Evolutionary conservation across 352 stramenopile genomes (phyloP).

Genomic region (Sclerospora graminicola): DNA sequence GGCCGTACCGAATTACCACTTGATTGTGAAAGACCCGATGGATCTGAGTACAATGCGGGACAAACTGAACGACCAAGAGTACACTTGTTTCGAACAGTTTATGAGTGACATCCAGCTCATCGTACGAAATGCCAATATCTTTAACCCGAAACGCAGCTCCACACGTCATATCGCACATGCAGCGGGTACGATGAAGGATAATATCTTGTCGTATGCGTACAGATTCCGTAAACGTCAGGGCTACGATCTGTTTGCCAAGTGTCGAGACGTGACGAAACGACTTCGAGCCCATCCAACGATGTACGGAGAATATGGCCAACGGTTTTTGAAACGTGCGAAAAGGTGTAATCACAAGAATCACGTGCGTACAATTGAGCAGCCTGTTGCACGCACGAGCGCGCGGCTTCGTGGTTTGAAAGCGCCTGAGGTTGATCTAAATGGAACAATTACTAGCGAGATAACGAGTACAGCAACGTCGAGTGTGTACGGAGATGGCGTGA

Average conservation of each 20-base stretch:
- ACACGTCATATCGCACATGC: constrained; percentile 71
- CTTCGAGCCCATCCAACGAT: constrained; percentile 36
- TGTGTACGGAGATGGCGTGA: constrained; percentile 11
- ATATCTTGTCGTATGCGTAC: constrained; percentile 81
- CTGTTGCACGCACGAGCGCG: constrained; percentile 21
- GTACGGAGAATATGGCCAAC: constrained; percentile 29
- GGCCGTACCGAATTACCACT: constrained; percentile 82
- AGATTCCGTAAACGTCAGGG: constrained; percentile 79
- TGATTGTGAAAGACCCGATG: constrained; percentile 84
- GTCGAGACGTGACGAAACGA: constrained; percentile 59
- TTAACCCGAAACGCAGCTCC: constrained; percentile 76
- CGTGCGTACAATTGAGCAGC: constrained; percentile 6
- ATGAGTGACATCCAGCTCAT: constrained; percentile 84
- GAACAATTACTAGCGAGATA: constrained; percentile 5
- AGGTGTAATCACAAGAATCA: constrained; percentile 10
- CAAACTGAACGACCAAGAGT: constrained; percentile 85
- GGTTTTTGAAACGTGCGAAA: constrained; percentile 7
- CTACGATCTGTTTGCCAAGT: constrained; percentile 86
- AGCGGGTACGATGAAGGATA: constrained; percentile 83
- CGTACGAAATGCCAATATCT: constrained; percentile 81
- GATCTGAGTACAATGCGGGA: constrained; percentile 83
- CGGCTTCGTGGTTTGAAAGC: constrained; percentile 39
- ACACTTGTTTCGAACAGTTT: constrained; percentile 84
- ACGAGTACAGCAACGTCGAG: constrained; percentile 1
- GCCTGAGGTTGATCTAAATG: constrained; percentile 22